Percentiles rank a stretch among this genome's conserved stretches.
Evolutionary conservation across 768 basidiomycete species (phyloP).

Genomic region (Leucocoprinus birnbaumii): DNA sequence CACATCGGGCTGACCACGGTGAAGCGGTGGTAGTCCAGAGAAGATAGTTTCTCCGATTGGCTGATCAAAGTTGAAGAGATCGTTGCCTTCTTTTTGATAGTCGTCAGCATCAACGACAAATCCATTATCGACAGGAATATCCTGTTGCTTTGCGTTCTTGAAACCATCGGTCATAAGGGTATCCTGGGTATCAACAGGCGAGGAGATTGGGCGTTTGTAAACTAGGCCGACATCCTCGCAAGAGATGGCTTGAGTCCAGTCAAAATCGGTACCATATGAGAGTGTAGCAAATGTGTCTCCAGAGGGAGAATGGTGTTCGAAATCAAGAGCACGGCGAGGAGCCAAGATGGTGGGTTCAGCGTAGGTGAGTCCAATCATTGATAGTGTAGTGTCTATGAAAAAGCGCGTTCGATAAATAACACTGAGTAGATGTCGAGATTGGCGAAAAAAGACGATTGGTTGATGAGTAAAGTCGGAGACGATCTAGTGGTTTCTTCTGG

Average conservation of each 20-base stretch:
- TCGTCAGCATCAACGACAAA: slow-evolving; percentile 32
- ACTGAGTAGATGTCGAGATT: neutral
- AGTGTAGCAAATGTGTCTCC: slow-evolving; percentile 1
- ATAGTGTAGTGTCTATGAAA: neutral
- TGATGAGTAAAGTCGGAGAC: neutral
- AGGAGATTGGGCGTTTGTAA: slow-evolving; percentile 20
- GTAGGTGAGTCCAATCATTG: slow-evolving; percentile 8
- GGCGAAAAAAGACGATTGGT: neutral
- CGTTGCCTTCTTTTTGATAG: slow-evolving; percentile 32
- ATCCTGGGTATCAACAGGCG: slow-evolving; percentile 15
- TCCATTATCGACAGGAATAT: slow-evolving; percentile 19
- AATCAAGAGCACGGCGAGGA: neutral
- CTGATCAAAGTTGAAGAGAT: slow-evolving; percentile 16
- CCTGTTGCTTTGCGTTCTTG: slow-evolving; percentile 19
- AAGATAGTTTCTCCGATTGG: slow-evolving; percentile 46
- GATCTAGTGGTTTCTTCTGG: slow-evolving; percentile 14
- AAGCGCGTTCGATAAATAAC: neutral
- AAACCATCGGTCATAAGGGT: slow-evolving; percentile 19
- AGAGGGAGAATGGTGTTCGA: slow-evolving; percentile 1
- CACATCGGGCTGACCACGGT: slow-evolving; percentile 65
- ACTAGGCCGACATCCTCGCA: slow-evolving; percentile 16
- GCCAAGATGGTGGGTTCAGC: neutral
- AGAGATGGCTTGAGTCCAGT: neutral
- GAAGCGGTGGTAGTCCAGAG: slow-evolving; percentile 63
- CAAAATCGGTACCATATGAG: slow-evolving; percentile 3